Evolutionary conservation across 192 early-diverging fungal species (phyloP), one percentile per base, ranked within the genome.

Genomic region (Chytriomyces hyalinus): DNA sequence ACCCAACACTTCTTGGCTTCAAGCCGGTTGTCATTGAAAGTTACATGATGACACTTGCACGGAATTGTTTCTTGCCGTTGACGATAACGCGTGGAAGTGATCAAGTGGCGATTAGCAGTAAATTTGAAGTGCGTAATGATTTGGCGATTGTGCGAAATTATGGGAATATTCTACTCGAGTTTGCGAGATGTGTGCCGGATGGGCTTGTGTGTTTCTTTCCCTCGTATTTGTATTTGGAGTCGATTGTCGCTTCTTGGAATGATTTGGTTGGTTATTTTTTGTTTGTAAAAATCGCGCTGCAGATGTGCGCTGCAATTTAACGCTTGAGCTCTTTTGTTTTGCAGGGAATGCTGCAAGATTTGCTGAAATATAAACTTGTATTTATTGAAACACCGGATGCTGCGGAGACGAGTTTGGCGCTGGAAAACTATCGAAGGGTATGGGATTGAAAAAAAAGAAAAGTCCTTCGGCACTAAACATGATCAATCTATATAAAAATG

Each of bases 331-430:
- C 24, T 47, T 28, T 43, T n/a, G n/a, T 22, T 64, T 69, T 45
- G 43, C 46, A 93, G 92, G 96, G 96, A 51, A 92, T 99, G 53
- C 83, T 99, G 67, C 93, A 93, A 72, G 94, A 97, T 72, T 91
- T 96, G 46, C 92, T 97, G 87, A 98, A 96, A 79, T 90, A 95
- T 79, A 99, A 99, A 83, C 86, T 99, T 22, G 95, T 99, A n/a
- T 98, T 98, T 82, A 96, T 99, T 60, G 98, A 99, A 78, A 99
- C 98, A 5, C 98, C 98, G 4, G 97, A 98, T 86, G 96, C 97
- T 0, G 92, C 96, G 24, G 98, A 99, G 81, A 99, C 98, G 1
- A 94, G 91, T 44, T 79, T 98, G 13, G 98, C 97, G 0, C 78
- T 99, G 65, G 94, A 97, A 50, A 99, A 97, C 80, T 99, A 98